Evolutionary conservation across 1,284 basidiomycete species (phyloP), one percentile per base, ranked within the genome.

Genomic region (Naganishia sp.): DNA sequence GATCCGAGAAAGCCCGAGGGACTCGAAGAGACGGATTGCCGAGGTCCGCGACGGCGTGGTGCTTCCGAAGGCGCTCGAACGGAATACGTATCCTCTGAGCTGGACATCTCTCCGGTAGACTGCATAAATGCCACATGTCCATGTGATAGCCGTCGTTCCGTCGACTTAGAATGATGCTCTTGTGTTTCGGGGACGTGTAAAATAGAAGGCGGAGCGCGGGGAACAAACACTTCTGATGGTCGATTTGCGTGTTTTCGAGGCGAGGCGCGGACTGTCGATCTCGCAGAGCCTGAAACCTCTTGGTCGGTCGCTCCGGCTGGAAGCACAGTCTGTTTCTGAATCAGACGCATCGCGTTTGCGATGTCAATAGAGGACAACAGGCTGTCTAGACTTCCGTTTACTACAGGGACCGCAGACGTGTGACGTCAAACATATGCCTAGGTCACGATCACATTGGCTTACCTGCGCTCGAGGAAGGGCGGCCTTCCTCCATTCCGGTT

Each of bases 311-410:
- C 49, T 28, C 47, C 55, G 2, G 54, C 23, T 25, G 63, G 46
- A 31, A 65, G 53, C 10, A 50, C 46, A 32, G 43, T 65, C n/a
- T 65, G 63, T 21, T 65, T 55, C 18, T 51, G 55, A 0, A 65
- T 65, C 28, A 66, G 57, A 17, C 65, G 65, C 65, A 66, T 66
- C 2, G 65, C 65, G 18, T 66, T 66, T 7, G 53, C 56, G 15
- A 66, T 43, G 47, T 66, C 65, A 4, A 66, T 45, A 9, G 56
- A 60, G 2, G 57, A 43, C 21, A 66, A 42, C 3, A 66, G 65
- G 9, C 51, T 52, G 2, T 57, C 49, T n/a, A 66, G 39, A 17
- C 51, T 41, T 11, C 42, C 65, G 51, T 32, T 15, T 23, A 28
- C 35, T 25, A 2, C 15, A 47, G 17, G 17, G n/a, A 18, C 3